phyloP scores from a whole-genome alignment of 345 rosid genomes.

The Microthlaspi erraticum region DNA sequence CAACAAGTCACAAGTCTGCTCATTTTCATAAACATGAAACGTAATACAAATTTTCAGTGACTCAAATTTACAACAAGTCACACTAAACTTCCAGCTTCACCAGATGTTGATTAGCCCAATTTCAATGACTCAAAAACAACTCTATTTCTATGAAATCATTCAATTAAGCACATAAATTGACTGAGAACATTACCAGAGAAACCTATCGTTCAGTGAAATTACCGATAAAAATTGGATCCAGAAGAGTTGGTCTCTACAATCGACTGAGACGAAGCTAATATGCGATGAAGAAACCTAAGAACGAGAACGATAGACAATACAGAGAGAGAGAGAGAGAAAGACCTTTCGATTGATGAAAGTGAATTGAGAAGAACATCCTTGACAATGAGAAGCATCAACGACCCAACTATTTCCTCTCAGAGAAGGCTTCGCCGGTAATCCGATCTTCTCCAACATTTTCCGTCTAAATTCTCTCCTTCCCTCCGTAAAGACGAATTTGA shows the following conservation, averaged over 20 bases:
- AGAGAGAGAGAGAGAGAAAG: neutral
- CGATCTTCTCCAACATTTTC: slow-evolving; percentile 86
- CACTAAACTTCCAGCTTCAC: slow-evolving; percentile 18
- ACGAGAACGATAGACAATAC: neutral
- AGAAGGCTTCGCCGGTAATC: slow-evolving; percentile 90
- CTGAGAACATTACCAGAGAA: neutral
- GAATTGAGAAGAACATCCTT: slow-evolving; percentile 92
- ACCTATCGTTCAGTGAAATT: neutral
- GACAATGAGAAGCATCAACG: slow-evolving; percentile 89
- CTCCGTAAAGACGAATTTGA: neutral
- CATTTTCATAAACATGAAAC: too few species aligned
- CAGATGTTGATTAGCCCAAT: neutral
- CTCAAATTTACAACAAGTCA: neutral
- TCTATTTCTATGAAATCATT: too few species aligned
- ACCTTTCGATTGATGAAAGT: slow-evolving; percentile 99
- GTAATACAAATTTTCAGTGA: neutral
- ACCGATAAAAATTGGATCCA: slow-evolving; percentile 25
- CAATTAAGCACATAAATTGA: neutral
- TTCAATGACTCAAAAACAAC: slow-evolving; percentile 4
- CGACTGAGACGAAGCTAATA: neutral
- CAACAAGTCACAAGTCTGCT: slow-evolving; percentile 3
- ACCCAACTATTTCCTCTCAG: slow-evolving; percentile 82
- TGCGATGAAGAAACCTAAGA: neutral
- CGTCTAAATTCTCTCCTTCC: slow-evolving; percentile 26
- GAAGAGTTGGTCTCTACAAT: slow-evolving; percentile 28